Percentiles rank a stretch among this genome's conserved stretches.
Conservation (phyloP, 768 basidiomycete genomes). For the Rhizopogon roseolus region DNA sequence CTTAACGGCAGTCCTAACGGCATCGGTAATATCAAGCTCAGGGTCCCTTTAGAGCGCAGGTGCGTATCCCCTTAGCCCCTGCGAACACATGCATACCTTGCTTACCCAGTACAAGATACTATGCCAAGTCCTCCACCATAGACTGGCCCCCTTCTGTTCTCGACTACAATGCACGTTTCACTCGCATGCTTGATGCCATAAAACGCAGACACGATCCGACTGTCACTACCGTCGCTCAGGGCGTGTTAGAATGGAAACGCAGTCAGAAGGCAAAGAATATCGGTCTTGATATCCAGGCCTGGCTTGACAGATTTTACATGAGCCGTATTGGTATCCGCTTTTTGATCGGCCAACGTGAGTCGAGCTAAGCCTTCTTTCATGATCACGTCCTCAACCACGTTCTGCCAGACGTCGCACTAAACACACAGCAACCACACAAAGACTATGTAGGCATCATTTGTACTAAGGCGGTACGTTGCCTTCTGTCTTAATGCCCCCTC, state of each 20-base stretch:
- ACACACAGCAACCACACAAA: conserved; percentile 82
- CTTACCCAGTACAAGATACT: conserved; percentile 54
- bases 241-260: conserved; percentile 94
- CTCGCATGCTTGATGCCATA: conserved; percentile 79
- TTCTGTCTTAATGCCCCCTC: not conserved
- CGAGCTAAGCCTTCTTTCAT: not conserved
- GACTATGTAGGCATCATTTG: conserved; percentile 98
- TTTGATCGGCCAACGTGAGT: conserved; percentile 90
- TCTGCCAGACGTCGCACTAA: conserved; percentile 81
- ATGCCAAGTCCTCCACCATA: conserved; percentile 66
- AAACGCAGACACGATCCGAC: conserved; percentile 96
- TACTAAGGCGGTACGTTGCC: conserved; percentile 71
- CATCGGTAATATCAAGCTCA: conserved; percentile 48
- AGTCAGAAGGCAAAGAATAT: conserved; percentile 64
- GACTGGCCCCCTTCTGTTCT: conserved; percentile 90
- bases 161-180: conserved; percentile 91
- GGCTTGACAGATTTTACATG: conserved; percentile 97
- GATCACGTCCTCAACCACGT: conserved; percentile 4
- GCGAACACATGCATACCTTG: not conserved
- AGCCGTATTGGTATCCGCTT: conserved; percentile 94
- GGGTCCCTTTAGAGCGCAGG: conserved; percentile 85
- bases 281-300: conserved; percentile 86
- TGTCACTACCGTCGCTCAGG: conserved; percentile 94
- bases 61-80: conserved; percentile 27
- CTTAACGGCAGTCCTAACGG: conserved; percentile 32